Percentiles rank a stretch among this genome's conserved stretches.
Conservation (phyloP, 2,329 filamentous ascomycete species). For the Apiospora phragmitis region DNA sequence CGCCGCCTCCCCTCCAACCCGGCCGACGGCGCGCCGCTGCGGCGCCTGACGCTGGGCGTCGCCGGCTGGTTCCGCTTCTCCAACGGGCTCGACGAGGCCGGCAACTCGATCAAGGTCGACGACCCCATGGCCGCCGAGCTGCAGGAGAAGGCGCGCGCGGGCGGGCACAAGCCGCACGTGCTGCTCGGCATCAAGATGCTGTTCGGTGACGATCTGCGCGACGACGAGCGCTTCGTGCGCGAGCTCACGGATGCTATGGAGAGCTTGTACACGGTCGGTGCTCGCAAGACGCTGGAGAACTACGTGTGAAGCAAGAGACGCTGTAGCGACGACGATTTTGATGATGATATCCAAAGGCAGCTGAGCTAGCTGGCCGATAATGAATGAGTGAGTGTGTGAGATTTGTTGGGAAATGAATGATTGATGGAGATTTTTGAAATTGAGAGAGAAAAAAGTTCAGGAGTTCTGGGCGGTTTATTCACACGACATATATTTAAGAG, state of each 20-base stretch:
- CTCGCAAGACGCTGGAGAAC: slow-evolving; percentile 50
- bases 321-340: background rate
- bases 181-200: slow-evolving; percentile 48
- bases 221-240: slow-evolving; percentile 46
- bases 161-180: slow-evolving; percentile 40
- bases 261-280: slow-evolving; percentile 46
- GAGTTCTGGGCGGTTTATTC: background rate
- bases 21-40: slow-evolving; percentile 36
- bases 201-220: slow-evolving; percentile 52
- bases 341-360: background rate
- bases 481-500: background rate
- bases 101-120: slow-evolving; percentile 42
- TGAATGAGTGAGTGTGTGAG: background rate
- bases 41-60: slow-evolving; percentile 48
- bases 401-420: background rate
- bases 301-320: slow-evolving; percentile 28
- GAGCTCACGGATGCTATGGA: slow-evolving; percentile 49
- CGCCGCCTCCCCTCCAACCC: slow-evolving; percentile 31
- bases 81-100: slow-evolving; percentile 49
- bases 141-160: slow-evolving; percentile 43
- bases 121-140: slow-evolving; percentile 51
- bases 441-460: background rate
- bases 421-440: background rate
- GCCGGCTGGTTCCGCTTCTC: slow-evolving; percentile 51
- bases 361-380: background rate